Percentiles rank a stretch among this genome's conserved stretches.
Evolutionary conservation across 2,329 filamentous ascomycete species (phyloP).

Genomic region (Neopestalotiopsis sp.): DNA sequence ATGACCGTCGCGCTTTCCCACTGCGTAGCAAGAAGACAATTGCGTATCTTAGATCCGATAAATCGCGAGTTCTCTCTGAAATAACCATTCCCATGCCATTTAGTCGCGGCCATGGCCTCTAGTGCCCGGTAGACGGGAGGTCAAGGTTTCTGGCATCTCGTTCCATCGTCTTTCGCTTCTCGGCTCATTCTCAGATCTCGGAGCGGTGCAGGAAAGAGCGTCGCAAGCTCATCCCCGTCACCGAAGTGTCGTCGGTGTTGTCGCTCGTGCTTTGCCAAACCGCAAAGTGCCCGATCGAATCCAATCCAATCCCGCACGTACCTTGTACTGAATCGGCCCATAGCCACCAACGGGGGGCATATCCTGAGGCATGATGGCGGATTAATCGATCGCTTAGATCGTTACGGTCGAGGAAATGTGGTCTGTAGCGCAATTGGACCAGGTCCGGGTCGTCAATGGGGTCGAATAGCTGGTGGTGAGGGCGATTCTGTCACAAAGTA

Average conservation of each 20-base stretch:
- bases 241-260: neutral
- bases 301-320: slow-evolving; percentile 45
- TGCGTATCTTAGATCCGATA: no score
- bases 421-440: neutral
- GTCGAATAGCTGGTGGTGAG: neutral
- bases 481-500: neutral
- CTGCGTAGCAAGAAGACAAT: no score
- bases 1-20: no score
- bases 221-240: neutral
- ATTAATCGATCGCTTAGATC: neutral
- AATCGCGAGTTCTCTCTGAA: neutral
- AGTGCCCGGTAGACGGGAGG: neutral
- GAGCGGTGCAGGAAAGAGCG: no score
- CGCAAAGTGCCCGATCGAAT: neutral
- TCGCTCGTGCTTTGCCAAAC: neutral
- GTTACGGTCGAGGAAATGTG: neutral
- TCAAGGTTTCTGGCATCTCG: neutral
- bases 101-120: neutral
- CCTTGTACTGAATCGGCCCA: slow-evolving; percentile 95
- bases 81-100: neutral
- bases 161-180: neutral
- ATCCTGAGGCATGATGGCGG: slow-evolving; percentile 86
- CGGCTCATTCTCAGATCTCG: neutral
- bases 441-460: neutral
- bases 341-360: slow-evolving; percentile 96